These are phyloP conservation scores for Boletus pseudo-olivaceus DNA, from an alignment of 768 basidiomycete genomes.

Conservation along the genomic window DNA sequence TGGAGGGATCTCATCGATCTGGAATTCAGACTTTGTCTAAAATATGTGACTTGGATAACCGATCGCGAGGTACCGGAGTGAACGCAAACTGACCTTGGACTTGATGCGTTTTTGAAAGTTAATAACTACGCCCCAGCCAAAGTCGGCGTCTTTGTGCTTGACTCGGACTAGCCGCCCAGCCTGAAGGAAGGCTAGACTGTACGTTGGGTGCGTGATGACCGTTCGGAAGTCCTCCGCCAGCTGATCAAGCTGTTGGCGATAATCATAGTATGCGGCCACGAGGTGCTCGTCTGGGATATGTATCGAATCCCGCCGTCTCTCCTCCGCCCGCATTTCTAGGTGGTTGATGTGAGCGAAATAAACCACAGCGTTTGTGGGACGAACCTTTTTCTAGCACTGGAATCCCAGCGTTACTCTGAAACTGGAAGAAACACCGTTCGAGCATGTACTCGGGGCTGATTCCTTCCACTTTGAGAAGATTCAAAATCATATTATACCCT, in stretches of 20 bases:
- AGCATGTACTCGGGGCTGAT: slow-evolving; percentile 99
- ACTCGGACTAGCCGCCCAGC: slow-evolving; percentile 90
- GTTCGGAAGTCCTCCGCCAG: slow-evolving; percentile 85
- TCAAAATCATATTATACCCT: slow-evolving; percentile 98
- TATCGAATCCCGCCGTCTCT: slow-evolving; percentile 58
- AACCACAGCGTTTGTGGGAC: slow-evolving; percentile 20
- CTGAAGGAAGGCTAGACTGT: slow-evolving; percentile 92
- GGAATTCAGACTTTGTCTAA: slow-evolving; percentile 65
- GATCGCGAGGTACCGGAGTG: background rate
- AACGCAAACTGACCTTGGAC: slow-evolving; percentile 56
- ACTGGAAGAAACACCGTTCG: slow-evolving; percentile 96
- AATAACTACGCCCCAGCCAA: slow-evolving; percentile 95
- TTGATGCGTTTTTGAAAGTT: slow-evolving; percentile 86
- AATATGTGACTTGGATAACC: background rate
- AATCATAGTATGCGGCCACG: slow-evolving; percentile 88
- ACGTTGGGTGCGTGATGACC: slow-evolving; percentile 93
- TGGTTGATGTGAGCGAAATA: slow-evolving; percentile 5
- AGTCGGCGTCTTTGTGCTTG: slow-evolving; percentile 81
- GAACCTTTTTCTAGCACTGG: slow-evolving; percentile 80
- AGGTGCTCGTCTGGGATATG: slow-evolving; percentile 80
- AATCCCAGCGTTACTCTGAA: slow-evolving; percentile 92
- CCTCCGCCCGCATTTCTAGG: slow-evolving; percentile 72
- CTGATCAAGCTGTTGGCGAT: slow-evolving; percentile 88
- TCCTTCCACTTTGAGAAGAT: slow-evolving; percentile 97
- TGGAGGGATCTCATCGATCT: slow-evolving; percentile 64